Base-by-base conservation (phyloP, 225 moss, liverwort and hornwort species). In the Bryum argenteum region DNA sequence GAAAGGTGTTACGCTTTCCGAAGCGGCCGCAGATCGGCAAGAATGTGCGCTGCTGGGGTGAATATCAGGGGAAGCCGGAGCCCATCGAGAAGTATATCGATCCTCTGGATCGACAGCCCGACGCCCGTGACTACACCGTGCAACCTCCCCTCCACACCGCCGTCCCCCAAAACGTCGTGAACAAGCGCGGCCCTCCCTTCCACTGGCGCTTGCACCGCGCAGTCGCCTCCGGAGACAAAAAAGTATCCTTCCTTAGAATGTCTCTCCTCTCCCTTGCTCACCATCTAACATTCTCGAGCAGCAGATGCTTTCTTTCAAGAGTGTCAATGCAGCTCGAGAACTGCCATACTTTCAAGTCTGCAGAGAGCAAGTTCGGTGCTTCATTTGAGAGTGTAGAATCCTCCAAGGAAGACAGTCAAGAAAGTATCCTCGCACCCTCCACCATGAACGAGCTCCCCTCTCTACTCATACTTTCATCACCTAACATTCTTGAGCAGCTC, bases 1-100 rank as follows among this genome's bases (percentile, higher is more conserved):
- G 76, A 5, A 81, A 83, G 24, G 78, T 87, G 26, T 61, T 87
- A n/a, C 80, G 83, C 10, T 87, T 83, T 50, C 83, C 87, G 12
- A 75, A 66, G 48, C 78, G 83, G 8, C 80, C 80, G 14, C 83
- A 83, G 70, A 75, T 83, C 10, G 83, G 78, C 15, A 80, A 75
- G 52, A 11, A 45, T 2, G 61, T 86, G 53, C 72, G 66, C 0
- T 86, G 66, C 0, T 86, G 83, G 78, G 78, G 87, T 11, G 73
- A 78, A 43, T 83, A 50, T 58, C 53, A 72, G 50, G 70, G 78
- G 40, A 87, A 80, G 54, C 66, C 80, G 0, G 20, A 44, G 8
- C 14, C 5, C 4, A 16, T 73, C 12, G 75, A 78, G 70, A 76
- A 63, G 63, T 81, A 69, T 57, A 71, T 87, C 16, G 81, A 87